Evolutionary conservation across 257 asterid species (phyloP).

Genomic region (Prunella vulgaris): DNA sequence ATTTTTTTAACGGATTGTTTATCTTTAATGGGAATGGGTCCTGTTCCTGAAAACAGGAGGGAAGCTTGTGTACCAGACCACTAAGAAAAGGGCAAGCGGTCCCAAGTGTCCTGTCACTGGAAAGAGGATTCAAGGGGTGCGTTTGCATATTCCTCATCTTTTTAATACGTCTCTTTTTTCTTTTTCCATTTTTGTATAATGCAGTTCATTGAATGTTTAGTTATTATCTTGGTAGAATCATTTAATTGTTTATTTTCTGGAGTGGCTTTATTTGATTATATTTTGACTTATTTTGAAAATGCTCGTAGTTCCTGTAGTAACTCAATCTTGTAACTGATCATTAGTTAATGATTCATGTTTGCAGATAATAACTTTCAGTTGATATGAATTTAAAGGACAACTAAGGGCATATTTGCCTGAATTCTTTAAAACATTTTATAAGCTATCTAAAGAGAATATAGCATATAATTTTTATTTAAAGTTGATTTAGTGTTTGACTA

Average conservation of each 20-base stretch:
- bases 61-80: no score
- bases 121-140: conserved; percentile 64
- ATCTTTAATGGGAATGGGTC: background rate
- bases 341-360: background rate
- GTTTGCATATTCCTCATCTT: background rate
- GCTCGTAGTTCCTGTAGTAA: background rate
- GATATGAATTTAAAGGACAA: background rate
- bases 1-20: background rate
- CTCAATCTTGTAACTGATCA: background rate
- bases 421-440: no score
- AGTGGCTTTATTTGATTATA: background rate
- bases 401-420: no score
- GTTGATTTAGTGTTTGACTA: no score
- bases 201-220: background rate
- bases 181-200: no score
- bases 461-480: no score
- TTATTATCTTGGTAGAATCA: background rate
- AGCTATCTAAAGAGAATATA: no score
- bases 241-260: background rate
- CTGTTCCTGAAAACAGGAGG: background rate
- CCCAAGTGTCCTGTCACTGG: conserved; percentile 66
- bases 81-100: conserved; percentile 27
- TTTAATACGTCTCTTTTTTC: background rate
- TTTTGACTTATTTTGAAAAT: background rate
- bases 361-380: background rate